Base-by-base conservation (phyloP, 257 asterid species). In the Oldenlandia corymbosa region DNA sequence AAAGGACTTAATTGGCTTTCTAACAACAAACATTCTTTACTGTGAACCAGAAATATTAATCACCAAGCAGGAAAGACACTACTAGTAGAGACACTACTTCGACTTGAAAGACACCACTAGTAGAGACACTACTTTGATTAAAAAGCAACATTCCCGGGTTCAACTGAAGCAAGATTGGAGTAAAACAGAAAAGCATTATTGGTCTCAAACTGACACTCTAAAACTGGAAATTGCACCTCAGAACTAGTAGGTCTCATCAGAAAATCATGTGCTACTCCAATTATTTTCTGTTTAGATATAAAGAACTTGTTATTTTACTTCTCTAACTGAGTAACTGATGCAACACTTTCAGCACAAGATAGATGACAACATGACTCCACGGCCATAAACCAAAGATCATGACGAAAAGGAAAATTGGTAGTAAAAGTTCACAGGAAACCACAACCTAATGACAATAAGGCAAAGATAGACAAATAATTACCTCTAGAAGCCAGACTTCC, bases 401-500 rank as follows among this genome's bases (percentile, higher is more conserved):
- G n/a, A n/a, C n/a, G n/a, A n/a, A n/a, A n/a, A n/a, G n/a, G n/a
- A n/a, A n/a, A n/a, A n/a, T n/a, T n/a, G n/a, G n/a, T n/a, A n/a
- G n/a, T n/a, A 2, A 58, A 58, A 34, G 3, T 58, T 20, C 47
- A 58, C 16, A 13, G 20, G 48, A n/a, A n/a, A 5, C 18, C 30
- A 58, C 48, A 17, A 36, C 10, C 10, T 3, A n/a, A 42, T 7
- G 17, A 49, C 27, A 34, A 62, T 58, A 46, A 59, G 58, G 68
- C 48, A 61, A 48, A 43, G 41, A 57, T 62, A 37, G 64, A 47
- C 57, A 55, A 27, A 59, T 10, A 41, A 58, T 73, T 67, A 85
- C 88, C 95, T 72, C 27, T 49, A 48, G 84, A 74, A 60, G 84
- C 80, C 9, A 79, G 73, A 73, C 77, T 69, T 43, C 73, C 78